Evolutionary conservation across 495 filamentous ascomycete species (phyloP).

Genomic region (Bathelium albidoporum): DNA sequence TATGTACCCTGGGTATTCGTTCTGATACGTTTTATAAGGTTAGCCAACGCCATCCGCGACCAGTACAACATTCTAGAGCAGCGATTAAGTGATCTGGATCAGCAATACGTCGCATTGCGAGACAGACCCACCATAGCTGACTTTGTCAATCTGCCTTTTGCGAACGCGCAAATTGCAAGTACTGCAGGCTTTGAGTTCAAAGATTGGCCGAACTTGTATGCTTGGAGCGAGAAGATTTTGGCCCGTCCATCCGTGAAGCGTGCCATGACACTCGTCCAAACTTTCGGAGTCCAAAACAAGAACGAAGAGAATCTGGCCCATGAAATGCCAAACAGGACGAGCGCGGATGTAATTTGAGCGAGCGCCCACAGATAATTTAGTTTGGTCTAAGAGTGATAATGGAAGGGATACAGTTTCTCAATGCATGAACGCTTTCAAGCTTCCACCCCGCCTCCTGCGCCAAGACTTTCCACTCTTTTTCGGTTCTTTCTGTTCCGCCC

Average conservation of each 20-base stretch:
- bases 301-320: background rate
- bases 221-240: constrained; percentile 8
- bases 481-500: background rate
- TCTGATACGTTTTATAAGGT: background rate
- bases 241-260: background rate
- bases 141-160: constrained; percentile 11
- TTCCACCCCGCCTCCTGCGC: background rate
- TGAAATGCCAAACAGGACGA: no score
- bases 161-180: constrained; percentile 11
- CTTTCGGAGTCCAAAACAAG: background rate
- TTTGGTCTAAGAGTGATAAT: background rate
- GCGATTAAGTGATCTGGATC: constrained; percentile 4
- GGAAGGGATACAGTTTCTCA: background rate
- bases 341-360: no score
- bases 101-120: constrained; percentile 9
- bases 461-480: background rate
- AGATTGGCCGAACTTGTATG: constrained; percentile 3
- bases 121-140: constrained; percentile 15
- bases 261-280: background rate
- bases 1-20: background rate
- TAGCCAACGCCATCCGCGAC: background rate
- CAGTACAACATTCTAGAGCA: constrained; percentile 9
- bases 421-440: background rate
- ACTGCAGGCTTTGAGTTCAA: constrained; percentile 10
- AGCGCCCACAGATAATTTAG: background rate